Conservation (phyloP, 2,329 filamentous ascomycete species). For the Hymenotorrendiella dingleyae region DNA sequence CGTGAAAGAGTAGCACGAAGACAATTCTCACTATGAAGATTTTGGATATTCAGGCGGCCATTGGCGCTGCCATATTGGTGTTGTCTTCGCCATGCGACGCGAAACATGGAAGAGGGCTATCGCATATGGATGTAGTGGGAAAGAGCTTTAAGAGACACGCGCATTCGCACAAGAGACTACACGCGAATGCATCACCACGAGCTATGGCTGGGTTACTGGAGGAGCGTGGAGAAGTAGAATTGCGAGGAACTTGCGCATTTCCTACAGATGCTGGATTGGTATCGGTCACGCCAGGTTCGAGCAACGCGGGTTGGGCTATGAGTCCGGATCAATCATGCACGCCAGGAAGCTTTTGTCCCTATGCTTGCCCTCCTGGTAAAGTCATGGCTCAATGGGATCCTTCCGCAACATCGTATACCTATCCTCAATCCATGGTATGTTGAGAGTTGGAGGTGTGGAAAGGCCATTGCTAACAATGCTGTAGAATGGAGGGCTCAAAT, state of each 20-base stretch:
- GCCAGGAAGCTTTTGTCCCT: constrained; percentile 65
- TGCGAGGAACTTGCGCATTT: constrained; percentile 56
- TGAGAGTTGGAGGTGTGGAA: not conserved
- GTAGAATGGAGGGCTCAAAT: constrained; percentile 70
- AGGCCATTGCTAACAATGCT: constrained; percentile 9
- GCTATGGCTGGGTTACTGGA: constrained; percentile 19
- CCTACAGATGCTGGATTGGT: constrained; percentile 62
- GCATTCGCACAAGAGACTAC: constrained; percentile 19
- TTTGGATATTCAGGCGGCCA: constrained; percentile 42
- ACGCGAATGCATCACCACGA: constrained; percentile 22
- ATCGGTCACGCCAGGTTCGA: constrained; percentile 53
- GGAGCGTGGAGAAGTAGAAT: constrained; percentile 26
- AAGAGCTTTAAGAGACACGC: constrained; percentile 25
- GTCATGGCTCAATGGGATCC: constrained; percentile 77
- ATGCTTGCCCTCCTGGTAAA: constrained; percentile 69
- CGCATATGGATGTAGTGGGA: constrained; percentile 24
- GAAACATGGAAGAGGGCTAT: constrained; percentile 19
- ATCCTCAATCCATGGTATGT: constrained; percentile 67
- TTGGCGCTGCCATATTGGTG: constrained; percentile 44
- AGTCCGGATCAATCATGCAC: constrained; percentile 66
- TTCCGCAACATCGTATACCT: constrained; percentile 57
- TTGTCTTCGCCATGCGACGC: constrained; percentile 32
- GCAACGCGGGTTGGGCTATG: constrained; percentile 75
- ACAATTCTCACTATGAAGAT: constrained; percentile 44
- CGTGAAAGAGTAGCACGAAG: not conserved